Percentiles rank a stretch among this genome's conserved stretches.
phyloP scores from a whole-genome alignment of 75 land plant genomes.

The Cupressus sempervirens region DNA sequence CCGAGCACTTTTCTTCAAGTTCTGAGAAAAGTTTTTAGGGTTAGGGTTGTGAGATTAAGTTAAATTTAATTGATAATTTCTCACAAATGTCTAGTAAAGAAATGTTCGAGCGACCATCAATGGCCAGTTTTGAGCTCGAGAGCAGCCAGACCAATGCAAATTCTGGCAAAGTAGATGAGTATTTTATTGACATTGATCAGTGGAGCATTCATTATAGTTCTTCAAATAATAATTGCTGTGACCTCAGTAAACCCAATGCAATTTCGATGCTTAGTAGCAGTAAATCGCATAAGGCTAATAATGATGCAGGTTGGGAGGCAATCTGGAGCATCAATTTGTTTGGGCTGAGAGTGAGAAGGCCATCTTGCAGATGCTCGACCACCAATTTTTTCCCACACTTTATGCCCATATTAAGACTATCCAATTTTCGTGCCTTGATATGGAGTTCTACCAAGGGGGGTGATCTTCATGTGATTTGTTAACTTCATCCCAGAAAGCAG shows the following conservation, averaged over 20 bases:
- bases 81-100: no score
- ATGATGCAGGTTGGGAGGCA: constrained; percentile 14
- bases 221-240: constrained; percentile 16
- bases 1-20: no score
- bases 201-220: constrained; percentile 7
- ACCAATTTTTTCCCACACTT: constrained; percentile 29
- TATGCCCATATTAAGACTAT: constrained; percentile 20
- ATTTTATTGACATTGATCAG: constrained; percentile 9
- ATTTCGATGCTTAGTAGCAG: constrained; percentile 1
- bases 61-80: no score
- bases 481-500: constrained; percentile 19
- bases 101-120: background rate
- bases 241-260: background rate
- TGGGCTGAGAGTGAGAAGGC: constrained; percentile 20
- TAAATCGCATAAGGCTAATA: constrained; percentile 14
- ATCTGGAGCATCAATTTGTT: background rate
- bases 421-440: constrained; percentile 25
- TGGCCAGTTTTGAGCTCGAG: constrained; percentile 1
- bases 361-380: constrained; percentile 19
- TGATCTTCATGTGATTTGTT: constrained; percentile 24
- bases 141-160: background rate
- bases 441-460: constrained; percentile 34
- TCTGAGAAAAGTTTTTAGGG: no score
- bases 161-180: background rate
- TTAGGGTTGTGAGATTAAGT: no score